Percentiles rank a stretch among this genome's conserved stretches.
These are phyloP conservation scores for Phytopythium cucurbitacearum DNA, from an alignment of 352 stramenopile genomes.

Conservation along the genomic window DNA sequence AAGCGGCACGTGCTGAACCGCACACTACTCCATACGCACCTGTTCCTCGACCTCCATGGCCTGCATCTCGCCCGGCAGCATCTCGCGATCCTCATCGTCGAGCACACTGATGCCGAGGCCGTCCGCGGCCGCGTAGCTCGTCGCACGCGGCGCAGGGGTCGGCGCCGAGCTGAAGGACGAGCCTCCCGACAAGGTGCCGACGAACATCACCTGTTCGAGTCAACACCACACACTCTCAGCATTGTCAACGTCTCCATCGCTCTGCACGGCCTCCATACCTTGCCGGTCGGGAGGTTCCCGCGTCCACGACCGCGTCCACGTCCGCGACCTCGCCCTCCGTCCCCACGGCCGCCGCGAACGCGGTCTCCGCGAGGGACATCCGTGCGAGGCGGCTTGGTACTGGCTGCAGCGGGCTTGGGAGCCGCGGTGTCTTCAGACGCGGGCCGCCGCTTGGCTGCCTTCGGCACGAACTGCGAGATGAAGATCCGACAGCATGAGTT, in stretches of 20 bases:
- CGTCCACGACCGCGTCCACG: conserved; percentile 41
- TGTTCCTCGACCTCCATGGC: conserved; percentile 59
- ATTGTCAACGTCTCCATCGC: background rate
- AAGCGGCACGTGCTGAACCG: too few species aligned
- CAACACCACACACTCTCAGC: background rate
- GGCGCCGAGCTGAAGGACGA: conserved; percentile 64
- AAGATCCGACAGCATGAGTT: background rate
- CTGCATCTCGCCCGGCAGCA: conserved; percentile 40
- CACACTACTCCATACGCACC: background rate
- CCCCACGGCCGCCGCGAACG: conserved; percentile 25
- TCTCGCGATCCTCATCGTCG: conserved; percentile 50
- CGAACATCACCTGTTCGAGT: conserved; percentile 47
- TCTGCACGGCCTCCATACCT: conserved; percentile 13
- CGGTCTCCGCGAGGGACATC: conserved; percentile 34
- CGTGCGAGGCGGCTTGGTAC: conserved; percentile 22
- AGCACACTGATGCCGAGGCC: conserved; percentile 84
- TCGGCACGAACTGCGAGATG: conserved; percentile 58
- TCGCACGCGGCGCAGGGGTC: conserved; percentile 27
- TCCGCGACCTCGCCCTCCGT: conserved; percentile 26
- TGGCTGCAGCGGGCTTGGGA: conserved; percentile 15
- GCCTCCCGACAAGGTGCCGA: conserved; percentile 73
- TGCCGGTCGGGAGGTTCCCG: conserved; percentile 53
- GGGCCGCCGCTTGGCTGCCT: conserved; percentile 56
- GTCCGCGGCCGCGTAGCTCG: conserved; percentile 57
- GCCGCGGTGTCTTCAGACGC: conserved; percentile 19